Evolutionary conservation across 345 rosid genomes (phyloP).

Genomic region (Populus davidiana): DNA sequence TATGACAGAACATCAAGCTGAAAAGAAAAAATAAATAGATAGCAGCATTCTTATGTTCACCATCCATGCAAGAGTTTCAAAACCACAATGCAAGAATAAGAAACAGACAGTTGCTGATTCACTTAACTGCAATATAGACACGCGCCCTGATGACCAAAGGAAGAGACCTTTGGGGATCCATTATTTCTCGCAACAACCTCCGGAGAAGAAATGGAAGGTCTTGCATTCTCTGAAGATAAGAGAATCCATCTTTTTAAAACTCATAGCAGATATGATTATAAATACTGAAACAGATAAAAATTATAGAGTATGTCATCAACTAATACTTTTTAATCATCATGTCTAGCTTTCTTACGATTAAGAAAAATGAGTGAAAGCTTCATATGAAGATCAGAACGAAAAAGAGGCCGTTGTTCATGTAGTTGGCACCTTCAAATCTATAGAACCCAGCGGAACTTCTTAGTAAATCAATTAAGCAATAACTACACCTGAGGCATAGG

Average conservation of each 20-base stretch:
- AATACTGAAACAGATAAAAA: not conserved
- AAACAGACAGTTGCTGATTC: not conserved
- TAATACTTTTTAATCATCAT: not conserved
- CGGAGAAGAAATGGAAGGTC: slow-evolving; percentile 90
- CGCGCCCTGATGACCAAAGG: slow-evolving; percentile 80
- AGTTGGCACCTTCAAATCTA: not conserved
- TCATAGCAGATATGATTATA: not conserved
- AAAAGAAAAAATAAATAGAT: not conserved
- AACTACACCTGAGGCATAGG: not conserved
- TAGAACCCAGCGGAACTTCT: not conserved
- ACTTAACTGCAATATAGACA: slow-evolving; percentile 80
- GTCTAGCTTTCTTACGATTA: not conserved
- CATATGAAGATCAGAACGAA: not conserved
- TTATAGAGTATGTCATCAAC: not conserved
- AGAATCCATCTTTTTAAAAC: not conserved
- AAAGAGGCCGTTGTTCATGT: not conserved
- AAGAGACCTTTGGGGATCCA: slow-evolving; percentile 83
- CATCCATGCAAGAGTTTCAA: not conserved
- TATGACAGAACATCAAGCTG: not conserved
- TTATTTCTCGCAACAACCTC: slow-evolving; percentile 68
- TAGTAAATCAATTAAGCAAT: not conserved
- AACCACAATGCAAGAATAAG: not conserved
- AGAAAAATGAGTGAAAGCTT: not conserved
- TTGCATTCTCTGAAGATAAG: slow-evolving; percentile 58
- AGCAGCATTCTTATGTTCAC: not conserved